Percentiles rank a stretch among this genome's conserved stretches.
Evolutionary conservation across 2,329 filamentous ascomycete species (phyloP).

Genomic region (Trichoderma gracile): DNA sequence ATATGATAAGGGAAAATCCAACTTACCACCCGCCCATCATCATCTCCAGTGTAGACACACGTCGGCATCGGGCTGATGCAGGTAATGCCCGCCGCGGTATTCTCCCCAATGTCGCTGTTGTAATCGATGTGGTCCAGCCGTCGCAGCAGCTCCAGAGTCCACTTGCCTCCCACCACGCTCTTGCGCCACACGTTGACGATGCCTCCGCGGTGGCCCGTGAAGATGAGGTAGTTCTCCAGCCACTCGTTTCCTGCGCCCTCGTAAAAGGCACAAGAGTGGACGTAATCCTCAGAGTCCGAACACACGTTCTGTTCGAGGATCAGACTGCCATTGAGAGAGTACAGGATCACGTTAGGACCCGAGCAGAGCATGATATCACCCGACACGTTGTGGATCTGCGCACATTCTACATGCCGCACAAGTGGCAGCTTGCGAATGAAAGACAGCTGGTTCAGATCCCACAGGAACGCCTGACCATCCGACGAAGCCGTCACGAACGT

Average conservation of each 20-base stretch:
- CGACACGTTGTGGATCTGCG: slow-evolving; percentile 83
- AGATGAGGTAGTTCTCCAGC: slow-evolving; percentile 81
- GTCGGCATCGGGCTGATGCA: slow-evolving; percentile 82
- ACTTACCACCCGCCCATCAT: slow-evolving; percentile 81
- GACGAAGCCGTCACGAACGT: slow-evolving; percentile 80
- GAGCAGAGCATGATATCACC: slow-evolving; percentile 87
- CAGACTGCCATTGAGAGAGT: slow-evolving; percentile 82
- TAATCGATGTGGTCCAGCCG: slow-evolving; percentile 76
- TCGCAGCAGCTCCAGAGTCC: slow-evolving; percentile 76
- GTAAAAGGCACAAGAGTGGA: slow-evolving; percentile 86
- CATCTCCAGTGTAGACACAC: slow-evolving; percentile 89
- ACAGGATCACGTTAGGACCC: slow-evolving; percentile 72
- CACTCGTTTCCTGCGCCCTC: slow-evolving; percentile 89
- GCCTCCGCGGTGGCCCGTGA: slow-evolving; percentile 84
- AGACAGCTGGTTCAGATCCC: slow-evolving; percentile 89
- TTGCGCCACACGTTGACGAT: slow-evolving; percentile 77
- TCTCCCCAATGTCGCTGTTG: slow-evolving; percentile 59
- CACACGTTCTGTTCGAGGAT: slow-evolving; percentile 83
- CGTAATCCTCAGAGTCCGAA: slow-evolving; percentile 67
- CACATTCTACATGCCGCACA: slow-evolving; percentile 65
- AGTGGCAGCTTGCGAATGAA: slow-evolving; percentile 75
- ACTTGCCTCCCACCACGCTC: slow-evolving; percentile 59
- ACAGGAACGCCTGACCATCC: slow-evolving; percentile 82
- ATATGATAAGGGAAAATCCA: neutral
- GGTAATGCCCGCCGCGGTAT: slow-evolving; percentile 71